Evolutionary conservation across 106 monocot species (phyloP).

Genomic region (Platanthera zijinensis): DNA sequence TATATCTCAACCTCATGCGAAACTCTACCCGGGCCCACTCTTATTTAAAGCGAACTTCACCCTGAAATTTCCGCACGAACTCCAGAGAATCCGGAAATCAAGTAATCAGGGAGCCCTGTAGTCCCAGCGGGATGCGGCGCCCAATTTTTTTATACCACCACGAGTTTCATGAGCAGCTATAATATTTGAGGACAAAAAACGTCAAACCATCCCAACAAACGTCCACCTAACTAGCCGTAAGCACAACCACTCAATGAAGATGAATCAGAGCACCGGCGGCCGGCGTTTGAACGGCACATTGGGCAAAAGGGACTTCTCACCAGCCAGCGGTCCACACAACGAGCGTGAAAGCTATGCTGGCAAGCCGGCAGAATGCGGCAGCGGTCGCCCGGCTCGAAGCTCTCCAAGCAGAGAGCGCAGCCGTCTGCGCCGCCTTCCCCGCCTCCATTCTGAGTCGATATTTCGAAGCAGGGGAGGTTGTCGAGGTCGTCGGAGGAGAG

Average conservation of each 20-base stretch:
- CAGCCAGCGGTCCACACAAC: slow-evolving; percentile 57
- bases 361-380: slow-evolving; percentile 48
- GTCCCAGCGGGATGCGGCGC: too few relatives aligned
- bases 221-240: background rate
- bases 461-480: slow-evolving; percentile 40
- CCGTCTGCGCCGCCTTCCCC: slow-evolving; percentile 4
- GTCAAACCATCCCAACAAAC: background rate
- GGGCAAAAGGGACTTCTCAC: slow-evolving; percentile 35
- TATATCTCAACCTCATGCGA: too few relatives aligned
- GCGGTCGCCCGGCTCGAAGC: slow-evolving; percentile 30
- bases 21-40: too few relatives aligned
- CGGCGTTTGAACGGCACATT: slow-evolving; percentile 29
- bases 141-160: too few relatives aligned
- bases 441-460: background rate
- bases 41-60: too few relatives aligned
- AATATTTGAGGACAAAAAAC: background rate
- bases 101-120: too few relatives aligned
- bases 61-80: too few relatives aligned
- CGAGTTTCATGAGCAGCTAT: too few relatives aligned
- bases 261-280: background rate
- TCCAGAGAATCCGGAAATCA: too few relatives aligned
- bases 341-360: slow-evolving; percentile 46
- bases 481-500: slow-evolving; percentile 39
- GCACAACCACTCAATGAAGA: background rate
- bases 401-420: slow-evolving; percentile 53